Conservation (phyloP, 2,329 filamentous ascomycete genomes). For the Bertia moriformis region DNA sequence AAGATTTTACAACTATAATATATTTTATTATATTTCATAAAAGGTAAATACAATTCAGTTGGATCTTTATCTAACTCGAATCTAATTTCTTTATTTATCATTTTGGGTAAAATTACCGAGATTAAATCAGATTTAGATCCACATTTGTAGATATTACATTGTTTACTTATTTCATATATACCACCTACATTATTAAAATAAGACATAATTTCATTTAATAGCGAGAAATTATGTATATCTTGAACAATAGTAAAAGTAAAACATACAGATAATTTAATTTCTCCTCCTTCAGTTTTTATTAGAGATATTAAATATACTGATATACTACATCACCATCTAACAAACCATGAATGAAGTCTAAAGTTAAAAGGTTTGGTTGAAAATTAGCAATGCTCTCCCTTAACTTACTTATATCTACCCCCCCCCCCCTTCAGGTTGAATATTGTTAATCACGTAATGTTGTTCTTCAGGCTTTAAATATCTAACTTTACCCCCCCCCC, state of each 20-base stretch:
- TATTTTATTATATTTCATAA: slow-evolving; percentile 3
- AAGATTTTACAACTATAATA: slow-evolving; percentile 3
- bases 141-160: neutral
- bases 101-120: neutral
- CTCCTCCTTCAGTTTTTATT: neutral
- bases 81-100: neutral
- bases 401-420: slow-evolving; percentile 2
- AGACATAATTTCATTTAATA: neutral
- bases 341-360: slow-evolving; percentile 3
- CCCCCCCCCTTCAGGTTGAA: slow-evolving; percentile 3
- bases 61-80: neutral
- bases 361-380: slow-evolving; percentile 1
- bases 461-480: slow-evolving; percentile 3
- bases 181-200: neutral
- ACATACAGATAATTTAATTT: neutral
- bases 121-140: slow-evolving; percentile 1
- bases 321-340: neutral
- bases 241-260: neutral
- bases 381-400: slow-evolving; percentile 2
- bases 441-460: slow-evolving; percentile 2
- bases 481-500: slow-evolving; percentile 2
- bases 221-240: neutral
- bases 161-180: neutral
- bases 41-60: neutral
- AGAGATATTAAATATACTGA: neutral